Base-by-base conservation (phyloP, 225 moss, liverwort and hornwort species). In the Polytrichum formosum region DNA sequence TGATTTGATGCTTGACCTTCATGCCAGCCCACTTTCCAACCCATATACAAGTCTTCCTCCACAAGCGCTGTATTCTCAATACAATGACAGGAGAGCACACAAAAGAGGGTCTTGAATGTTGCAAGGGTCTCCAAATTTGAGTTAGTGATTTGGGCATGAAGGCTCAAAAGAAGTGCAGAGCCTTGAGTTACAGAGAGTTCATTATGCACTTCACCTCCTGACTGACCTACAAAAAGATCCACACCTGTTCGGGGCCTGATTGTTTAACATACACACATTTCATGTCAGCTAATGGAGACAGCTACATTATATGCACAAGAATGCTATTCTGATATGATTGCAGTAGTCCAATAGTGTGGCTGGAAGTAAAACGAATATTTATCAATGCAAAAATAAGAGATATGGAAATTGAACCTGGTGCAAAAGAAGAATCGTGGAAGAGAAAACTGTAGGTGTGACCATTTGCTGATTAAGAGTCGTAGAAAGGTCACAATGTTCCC, bases 191-290 rank as follows among this genome's bases (percentile, higher is more conserved):
- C 79, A 19, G 72, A 75, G 26, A 89, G 75, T 26, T 86, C 89
- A 66, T 62, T 69, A 33, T 68, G 67, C 73, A 84, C 87, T 63
- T 84, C 87, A 54, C 73, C 77, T 80, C 86, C 89, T 58, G 81
- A 59, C 75, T 84, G 86, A 28, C 77, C 84, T 17, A 83, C 75
- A 61, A 77, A 81, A 58, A 89, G 64, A 26, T 86, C 89, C 73
- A 86, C 83, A 55, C 83, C 84, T 74, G 85, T 75, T 81, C 89
- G 89, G 22, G 89, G 89, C 61, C 89, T 89, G 81, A 61, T 70
- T 79, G 20, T 8, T 58, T 6, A 23, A 58, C 21, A 58, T 58
- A 20, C 58, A 58, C 58, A 58, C 21, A 58, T 21, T 58, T 23
- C 16, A 3, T 0, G 16, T 46, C 46, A 46, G 46, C 46, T 46